phyloP scores from a whole-genome alignment of 176 grass and related monocot genomes.

The Carex cristatella region DNA sequence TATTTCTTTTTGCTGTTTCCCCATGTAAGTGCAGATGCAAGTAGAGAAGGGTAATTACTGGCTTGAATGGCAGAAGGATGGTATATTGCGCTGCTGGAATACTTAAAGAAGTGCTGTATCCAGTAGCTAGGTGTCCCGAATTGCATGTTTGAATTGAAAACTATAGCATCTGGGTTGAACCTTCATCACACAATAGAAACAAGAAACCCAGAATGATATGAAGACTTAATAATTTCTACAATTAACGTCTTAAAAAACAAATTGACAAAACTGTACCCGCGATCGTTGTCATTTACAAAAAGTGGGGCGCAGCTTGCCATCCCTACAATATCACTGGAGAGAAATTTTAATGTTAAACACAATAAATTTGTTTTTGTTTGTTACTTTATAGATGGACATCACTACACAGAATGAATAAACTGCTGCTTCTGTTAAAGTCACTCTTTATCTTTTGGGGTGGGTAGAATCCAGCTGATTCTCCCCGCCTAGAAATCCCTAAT shows the following conservation, averaged over 20 bases:
- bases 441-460: no score
- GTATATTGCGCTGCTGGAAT: constrained; percentile 59
- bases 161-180: constrained; percentile 82
- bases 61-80: constrained; percentile 65
- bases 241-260: not conserved
- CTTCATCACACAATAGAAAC: constrained; percentile 38
- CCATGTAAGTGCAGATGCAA: constrained; percentile 81
- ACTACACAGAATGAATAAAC: not conserved
- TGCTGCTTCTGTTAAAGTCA: no score
- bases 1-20: constrained; percentile 47
- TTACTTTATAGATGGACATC: not conserved
- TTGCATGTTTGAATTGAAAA: constrained; percentile 80
- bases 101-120: constrained; percentile 96
- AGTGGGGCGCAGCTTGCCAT: constrained; percentile 96
- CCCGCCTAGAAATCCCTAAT: no score
- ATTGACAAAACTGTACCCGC: constrained; percentile 31
- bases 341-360: constrained; percentile 21
- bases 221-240: not conserved
- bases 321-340: constrained; percentile 69
- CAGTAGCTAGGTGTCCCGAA: constrained; percentile 96
- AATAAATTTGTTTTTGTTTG: not conserved
- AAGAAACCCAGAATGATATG: not conserved
- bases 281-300: constrained; percentile 90
- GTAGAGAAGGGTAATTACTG: constrained; percentile 49
- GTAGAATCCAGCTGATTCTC: no score